Conservation (phyloP, 768 basidiomycete genomes). For the Lyophyllum decastes region DNA sequence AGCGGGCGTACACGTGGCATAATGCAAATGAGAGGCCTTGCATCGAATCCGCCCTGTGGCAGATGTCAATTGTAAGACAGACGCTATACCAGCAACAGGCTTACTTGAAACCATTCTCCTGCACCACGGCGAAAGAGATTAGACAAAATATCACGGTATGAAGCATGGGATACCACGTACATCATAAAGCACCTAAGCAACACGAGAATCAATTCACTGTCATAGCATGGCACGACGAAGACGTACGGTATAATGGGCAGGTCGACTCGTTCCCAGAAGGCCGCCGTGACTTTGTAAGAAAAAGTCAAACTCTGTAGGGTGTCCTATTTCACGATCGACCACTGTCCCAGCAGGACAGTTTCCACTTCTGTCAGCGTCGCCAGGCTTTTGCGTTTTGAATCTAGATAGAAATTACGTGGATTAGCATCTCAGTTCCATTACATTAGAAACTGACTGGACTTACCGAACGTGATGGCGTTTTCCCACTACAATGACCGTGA, state of each 20-base stretch:
- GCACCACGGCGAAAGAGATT: neutral
- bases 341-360: constrained; percentile 82
- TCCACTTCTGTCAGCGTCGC: constrained; percentile 62
- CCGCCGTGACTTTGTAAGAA: constrained; percentile 80
- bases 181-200: constrained; percentile 39
- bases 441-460: constrained; percentile 1
- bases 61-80: neutral
- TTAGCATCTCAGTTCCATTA: no score
- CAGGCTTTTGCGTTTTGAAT: constrained; percentile 28
- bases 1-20: constrained; percentile 79
- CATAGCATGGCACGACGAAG: neutral
- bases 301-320: constrained; percentile 76
- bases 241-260: constrained; percentile 48
- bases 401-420: constrained; percentile 19
- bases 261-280: constrained; percentile 69
- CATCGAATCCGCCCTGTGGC: constrained; percentile 58
- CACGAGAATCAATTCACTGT: neutral
- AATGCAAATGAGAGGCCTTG: constrained; percentile 73
- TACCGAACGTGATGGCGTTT: constrained; percentile 70
- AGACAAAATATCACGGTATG: neutral
- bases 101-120: constrained; percentile 64
- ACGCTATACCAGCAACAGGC: constrained; percentile 15
- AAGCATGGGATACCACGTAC: constrained; percentile 26
- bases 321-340: constrained; percentile 67
- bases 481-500: constrained; percentile 80